These are phyloP conservation scores for Tylopilus balloui DNA, from an alignment of 768 basidiomycete genomes.

Conservation along the genomic window DNA sequence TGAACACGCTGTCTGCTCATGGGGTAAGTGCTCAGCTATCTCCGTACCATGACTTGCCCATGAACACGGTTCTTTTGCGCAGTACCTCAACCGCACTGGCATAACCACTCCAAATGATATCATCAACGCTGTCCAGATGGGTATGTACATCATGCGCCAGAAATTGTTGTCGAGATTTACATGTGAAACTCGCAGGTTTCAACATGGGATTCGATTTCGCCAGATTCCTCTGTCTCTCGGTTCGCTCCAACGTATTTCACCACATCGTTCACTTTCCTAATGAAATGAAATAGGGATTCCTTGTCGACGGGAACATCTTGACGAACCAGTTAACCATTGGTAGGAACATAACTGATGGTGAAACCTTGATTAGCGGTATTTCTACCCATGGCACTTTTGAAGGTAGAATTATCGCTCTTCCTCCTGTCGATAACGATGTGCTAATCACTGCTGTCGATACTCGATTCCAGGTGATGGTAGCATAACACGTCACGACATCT, in stretches of 20 bases:
- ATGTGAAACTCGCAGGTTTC: constrained; percentile 10
- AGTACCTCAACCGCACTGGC: constrained; percentile 18
- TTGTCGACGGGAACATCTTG: constrained; percentile 24
- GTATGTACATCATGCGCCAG: neutral
- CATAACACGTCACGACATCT: neutral
- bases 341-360: constrained; percentile 11
- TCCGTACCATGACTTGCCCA: neutral
- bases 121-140: constrained; percentile 21
- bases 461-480: neutral
- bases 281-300: constrained; percentile 12
- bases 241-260: neutral
- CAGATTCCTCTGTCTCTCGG: constrained; percentile 17
- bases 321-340: constrained; percentile 26
- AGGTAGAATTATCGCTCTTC: constrained; percentile 3
- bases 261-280: neutral
- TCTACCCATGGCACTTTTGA: constrained; percentile 23
- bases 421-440: neutral
- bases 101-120: constrained; percentile 18
- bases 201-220: constrained; percentile 18
- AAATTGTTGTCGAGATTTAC: neutral
- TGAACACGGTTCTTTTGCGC: neutral
- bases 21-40: constrained; percentile 10
- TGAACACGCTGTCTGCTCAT: constrained; percentile 25
- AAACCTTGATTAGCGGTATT: constrained; percentile 9
- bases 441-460: neutral